Base-by-base conservation (phyloP, 2,329 filamentous ascomycete genomes). In the Scorias spongiosa region DNA sequence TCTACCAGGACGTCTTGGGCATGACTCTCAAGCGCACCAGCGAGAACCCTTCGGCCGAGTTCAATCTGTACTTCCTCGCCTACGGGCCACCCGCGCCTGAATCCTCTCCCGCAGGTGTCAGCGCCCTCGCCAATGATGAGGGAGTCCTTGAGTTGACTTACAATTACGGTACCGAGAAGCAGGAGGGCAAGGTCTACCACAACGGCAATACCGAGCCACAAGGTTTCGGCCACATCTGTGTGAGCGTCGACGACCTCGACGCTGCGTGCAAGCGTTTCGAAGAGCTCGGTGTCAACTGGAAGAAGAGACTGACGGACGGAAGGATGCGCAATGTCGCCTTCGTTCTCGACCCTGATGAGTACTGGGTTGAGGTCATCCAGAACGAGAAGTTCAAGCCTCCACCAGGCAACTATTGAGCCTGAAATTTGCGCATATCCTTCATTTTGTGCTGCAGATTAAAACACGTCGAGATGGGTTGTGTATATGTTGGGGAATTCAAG, bases 321-420 rank as follows among this genome's bases (percentile, higher is more conserved):
- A 43, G 53, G 26, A 94, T 95, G 88, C 89, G 84, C 72, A 85
- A 91, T 51, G 80, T 96, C 43, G 91, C 91, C 0, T 96, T 96
- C 59, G 66, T 96, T 40, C 69, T 94, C 40, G 89, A 68, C 50
- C 87, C 88, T 0, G 87, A 94, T 64, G 76, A 75, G 41, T 93
- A 93, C 66, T 93, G 83, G 84, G 74, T 86, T 43, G 76, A 78
- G 59, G 64, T 80, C 29, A 67, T 94, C 42, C 85, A 93, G 67
- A 93, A 93, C 55, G 80, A 84, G 65, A 71, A 68, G 43, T 68
- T 83, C 46, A 72, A 71, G 57, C 30, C 42, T 34, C 40, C 46
- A 6, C 50, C 48, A 0, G 48, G 46, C 11, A 41, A 47, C 14
- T 52, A 52, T 42, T 50, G 38, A 40, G 38, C 11, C 6, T n/a